A percentile compares a stretch with the other conserved stretches of the same genome.
Conservation (phyloP, 179 eudicot species). For the Beta lomatogona region DNA sequence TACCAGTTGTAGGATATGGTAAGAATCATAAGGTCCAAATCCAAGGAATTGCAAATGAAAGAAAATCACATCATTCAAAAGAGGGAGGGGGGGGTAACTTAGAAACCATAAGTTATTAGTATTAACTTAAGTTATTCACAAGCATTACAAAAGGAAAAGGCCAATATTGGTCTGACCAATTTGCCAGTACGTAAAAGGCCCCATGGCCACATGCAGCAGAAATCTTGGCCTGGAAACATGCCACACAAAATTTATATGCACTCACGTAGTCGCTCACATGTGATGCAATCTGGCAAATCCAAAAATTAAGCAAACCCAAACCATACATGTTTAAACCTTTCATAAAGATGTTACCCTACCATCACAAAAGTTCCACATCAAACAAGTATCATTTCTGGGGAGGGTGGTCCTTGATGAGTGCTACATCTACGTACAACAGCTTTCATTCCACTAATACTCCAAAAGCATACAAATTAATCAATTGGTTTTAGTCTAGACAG, state of each 20-base stretch:
- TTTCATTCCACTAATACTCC: background rate
- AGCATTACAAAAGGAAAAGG: background rate
- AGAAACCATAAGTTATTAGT: too few species aligned
- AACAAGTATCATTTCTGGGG: background rate
- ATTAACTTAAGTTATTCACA: too few species aligned
- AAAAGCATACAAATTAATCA: background rate
- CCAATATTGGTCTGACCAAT: background rate
- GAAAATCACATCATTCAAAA: background rate
- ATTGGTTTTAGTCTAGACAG: background rate
- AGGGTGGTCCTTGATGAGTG: slow-evolving; percentile 3
- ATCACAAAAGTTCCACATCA: background rate
- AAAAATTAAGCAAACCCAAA: background rate
- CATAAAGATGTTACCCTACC: slow-evolving; percentile 12
- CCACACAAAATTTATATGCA: slow-evolving; percentile 4
- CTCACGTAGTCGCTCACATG: background rate
- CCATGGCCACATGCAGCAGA: background rate
- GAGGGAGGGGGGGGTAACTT: background rate
- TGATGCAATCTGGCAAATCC: slow-evolving; percentile 6
- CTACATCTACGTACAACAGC: background rate
- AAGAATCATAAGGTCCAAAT: background rate
- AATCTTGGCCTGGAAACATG: slow-evolving; percentile 1
- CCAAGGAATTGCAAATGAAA: background rate
- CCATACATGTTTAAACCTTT: background rate
- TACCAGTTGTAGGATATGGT: background rate
- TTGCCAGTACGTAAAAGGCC: slow-evolving; percentile 13